Base-by-base conservation (phyloP, 345 rosid genomes). In the Populus nigra region DNA sequence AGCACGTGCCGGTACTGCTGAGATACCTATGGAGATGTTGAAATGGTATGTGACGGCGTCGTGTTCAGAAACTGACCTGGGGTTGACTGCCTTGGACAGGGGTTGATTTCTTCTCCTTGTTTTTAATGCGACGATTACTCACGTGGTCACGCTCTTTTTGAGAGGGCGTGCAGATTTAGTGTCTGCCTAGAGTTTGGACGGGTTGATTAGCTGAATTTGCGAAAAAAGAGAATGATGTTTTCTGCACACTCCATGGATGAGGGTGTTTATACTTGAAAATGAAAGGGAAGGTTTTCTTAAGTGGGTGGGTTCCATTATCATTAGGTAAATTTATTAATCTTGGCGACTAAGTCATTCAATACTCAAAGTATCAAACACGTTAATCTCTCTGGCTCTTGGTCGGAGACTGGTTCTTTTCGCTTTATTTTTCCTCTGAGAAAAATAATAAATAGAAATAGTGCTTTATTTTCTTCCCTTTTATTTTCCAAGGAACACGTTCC, bases 381-480 rank as follows among this genome's bases (percentile, higher is more conserved):
- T 79, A 33, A 27, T 72, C 31, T 53, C 17, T 57, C 45, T 69
- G 73, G 81, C 68, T 17, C 67, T 23, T n/a, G 22, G 75, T 38
- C 39, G 62, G 50, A 68, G 78, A 79, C 78, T 7, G 13, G 29
- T 69, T 74, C 82, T 68, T 38, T 27, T 10, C 8, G 7, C 17
- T 67, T 11, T 49, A 3, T 43, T 49, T 49, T 49, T 65, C 6
- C 7, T 61, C 61, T 25, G 20, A 57, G 62, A 57, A 57, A 57
- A 57, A n/a, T 57, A 10, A 23, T 22, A 3, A 53, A 1, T 11
- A n/a, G 62, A n/a, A 17, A 16, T 3, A 1, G 25, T 57, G 1
- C 23, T 20, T 53, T 2, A 4, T 47, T 53, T 8, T 57, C 7
- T 53, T 49, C 15, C 39, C 1, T 43, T 43, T 43, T 10, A 13